Base-by-base conservation (phyloP, 2,329 filamentous ascomycete species). In the Penicillium sp. region DNA sequence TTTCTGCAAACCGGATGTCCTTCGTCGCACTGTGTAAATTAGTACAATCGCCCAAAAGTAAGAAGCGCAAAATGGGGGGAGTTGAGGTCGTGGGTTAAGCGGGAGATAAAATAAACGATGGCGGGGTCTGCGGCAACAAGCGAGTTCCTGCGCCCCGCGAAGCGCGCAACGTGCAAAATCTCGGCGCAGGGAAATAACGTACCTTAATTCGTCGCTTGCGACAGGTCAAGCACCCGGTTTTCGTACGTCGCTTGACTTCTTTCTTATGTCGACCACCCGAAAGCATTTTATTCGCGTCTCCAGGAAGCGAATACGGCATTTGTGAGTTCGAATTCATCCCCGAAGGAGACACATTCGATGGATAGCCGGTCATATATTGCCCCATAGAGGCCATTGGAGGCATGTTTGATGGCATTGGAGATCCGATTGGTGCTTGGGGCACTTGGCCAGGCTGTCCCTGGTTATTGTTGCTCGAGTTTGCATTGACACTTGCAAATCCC, bases 1-100 rank as follows among this genome's bases (percentile, higher is more conserved):
- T 88, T 88, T 67, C 85, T 78, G 81, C 95, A 99, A 59, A 89
- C 88, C 25, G 95, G 95, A 76, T 96, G 92, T 60, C 87, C 88
- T 82, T 99, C 95, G 85, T 98, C 95, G 79, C 95, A 99, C 95
- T 97, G 44, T 3, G 39, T 16, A 42, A 26, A 50, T 26, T 26
- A 42, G 39, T 50, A 50, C 31, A 25, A 4, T 29, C 4, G 26
- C 9, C 16, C 50, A 19, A 26, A 49, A 49, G 55, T 27, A 52
- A 61, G 48, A 55, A 42, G 29, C 42, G 54, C 49, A 53, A 52
- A 42, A 63, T 57, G 61, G 61, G 39, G 55, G n/a, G n/a, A n/a
- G n/a, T n/a, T 43, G 43, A 57, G 29, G 54, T 44, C 42, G 56
- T 46, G 60, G 61, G 57, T 47, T 60, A 61, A 54, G 57, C 59